Evolutionary conservation across 345 rosid species (phyloP), one percentile per base, ranked within the genome.

Genomic region (Eucalyptus brandiana): DNA sequence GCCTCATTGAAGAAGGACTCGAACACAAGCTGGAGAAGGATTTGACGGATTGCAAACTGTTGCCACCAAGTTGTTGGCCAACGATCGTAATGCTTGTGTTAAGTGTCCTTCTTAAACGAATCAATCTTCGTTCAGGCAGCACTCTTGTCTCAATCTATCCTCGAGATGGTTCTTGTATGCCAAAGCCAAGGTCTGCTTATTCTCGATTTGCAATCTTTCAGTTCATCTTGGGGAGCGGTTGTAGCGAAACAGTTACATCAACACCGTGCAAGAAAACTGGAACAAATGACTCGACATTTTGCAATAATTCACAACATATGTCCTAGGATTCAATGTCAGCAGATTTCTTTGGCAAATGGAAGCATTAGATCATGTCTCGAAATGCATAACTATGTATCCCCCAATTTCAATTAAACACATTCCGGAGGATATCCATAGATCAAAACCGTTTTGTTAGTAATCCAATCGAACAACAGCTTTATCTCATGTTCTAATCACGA

Each of bases 1-100:
- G 50, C 28, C 28, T 19, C n/a, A 40, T 28, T 21, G n/a, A 44
- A 12, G 89, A 83, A 42, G 86, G 87, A 26, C 60, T 65, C 24
- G 90, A 65, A 30, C 89, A 87, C 54, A 87, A 87, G 19, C 49
- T 50, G 2, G n/a, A 86, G 5, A 88, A 24, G 34, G 37, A 26
- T 87, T 93, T 92, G 23, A 94, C 30, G 87, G 48, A 91, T 89
- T 10, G 85, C 76, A 48, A 94, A 93, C 83, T 94, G 94, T 88
- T 94, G 95, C 94, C 94, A 93, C 96, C 97, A 94, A 28, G 93
- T 92, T 24, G 95, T 93, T 13, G 92, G 67, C 94, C 95, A 93
- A 26, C 76, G 45, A 4, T 51, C 89, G 6, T 80, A 42, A 37
- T 90, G 87, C 87, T 88, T 88, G 54, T 87, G 89, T 34, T 50